Evolutionary conservation across 2,329 filamentous ascomycete genomes (phyloP), one percentile per base, ranked within the genome.

Genomic region (Fusarium nygamai): DNA sequence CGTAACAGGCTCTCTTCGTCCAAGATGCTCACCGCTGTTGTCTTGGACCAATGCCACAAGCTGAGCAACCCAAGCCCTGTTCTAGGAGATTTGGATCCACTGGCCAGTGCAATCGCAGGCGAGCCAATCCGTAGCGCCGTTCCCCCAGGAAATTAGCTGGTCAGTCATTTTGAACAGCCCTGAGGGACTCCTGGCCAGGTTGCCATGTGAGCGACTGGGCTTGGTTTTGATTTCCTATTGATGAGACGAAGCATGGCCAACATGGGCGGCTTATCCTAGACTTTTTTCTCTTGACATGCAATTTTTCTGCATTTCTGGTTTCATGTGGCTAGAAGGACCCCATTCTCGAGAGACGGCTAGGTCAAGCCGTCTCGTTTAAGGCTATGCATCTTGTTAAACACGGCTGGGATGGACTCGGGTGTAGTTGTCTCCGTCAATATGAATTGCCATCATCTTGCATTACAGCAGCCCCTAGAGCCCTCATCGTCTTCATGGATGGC

Each of bases 61-160:
- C 64, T 69, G 56, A 68, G 67, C 62, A 72, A 61, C 67, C 64
- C 68, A 65, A 70, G 71, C 74, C 71, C 70, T 77, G 65, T 43
- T 69, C 61, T 69, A 61, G 67, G 74, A 78, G 68, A 78, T 78
- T 78, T 68, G 70, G 73, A 73, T 63, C 75, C 75, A 74, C 70
- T 39, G 29, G 61, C 64, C 60, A 72, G 74, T 74, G 60, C 63
- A 67, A 60, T 67, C 56, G 53, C 70, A 70, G 74, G 24, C 66
- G 57, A 70, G 41, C 76, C 70, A 77, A 67, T 70, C 48, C 65
- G 67, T 78, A 71, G 76, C 74, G 70, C 66, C 51, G 43, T 65
- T 66, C 64, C 68, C 71, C 71, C 62, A 74, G 74, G 76, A 78
- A 72, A 78, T 78, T 78, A 77, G 72, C 69, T 76, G 61, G 72